A percentile compares a stretch with the other conserved stretches of the same genome.
These are phyloP conservation scores for Hippophae gyantsensis DNA, from an alignment of 306 rosid species.

Conservation along the genomic window DNA sequence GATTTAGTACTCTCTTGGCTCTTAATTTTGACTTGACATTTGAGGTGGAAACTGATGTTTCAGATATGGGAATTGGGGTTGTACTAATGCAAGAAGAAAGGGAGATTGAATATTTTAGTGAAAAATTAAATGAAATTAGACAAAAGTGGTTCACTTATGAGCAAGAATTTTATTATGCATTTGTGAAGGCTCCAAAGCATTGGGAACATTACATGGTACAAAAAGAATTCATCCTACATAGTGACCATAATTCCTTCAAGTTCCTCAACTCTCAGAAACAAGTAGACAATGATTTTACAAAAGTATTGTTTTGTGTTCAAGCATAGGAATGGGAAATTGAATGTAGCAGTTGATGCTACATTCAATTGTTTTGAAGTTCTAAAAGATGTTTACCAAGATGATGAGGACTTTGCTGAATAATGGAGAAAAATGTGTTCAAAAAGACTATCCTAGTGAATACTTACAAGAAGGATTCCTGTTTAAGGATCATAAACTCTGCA, in stretches of 20 bases:
- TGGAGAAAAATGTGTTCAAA: no score
- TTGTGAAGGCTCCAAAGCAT: background rate
- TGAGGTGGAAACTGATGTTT: background rate
- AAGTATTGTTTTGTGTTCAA: no score
- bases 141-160: background rate
- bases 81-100: background rate
- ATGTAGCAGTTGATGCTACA: no score
- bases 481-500: no score
- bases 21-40: background rate
- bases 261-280: no score
- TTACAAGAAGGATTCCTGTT: no score
- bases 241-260: background rate
- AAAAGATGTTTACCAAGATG: no score
- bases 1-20: background rate
- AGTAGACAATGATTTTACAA: background rate
- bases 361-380: no score
- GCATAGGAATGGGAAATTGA: no score
- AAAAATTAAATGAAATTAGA: no score
- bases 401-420: no score
- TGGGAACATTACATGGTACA: background rate
- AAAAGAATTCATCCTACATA: background rate
- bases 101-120: background rate
- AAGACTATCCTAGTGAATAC: no score
- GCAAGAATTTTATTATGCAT: background rate
- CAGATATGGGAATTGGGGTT: background rate